Evolutionary conservation across 306 rosid genomes (phyloP), one percentile per base, ranked within the genome.

Genomic region (Oxytropis ochrocephala): DNA sequence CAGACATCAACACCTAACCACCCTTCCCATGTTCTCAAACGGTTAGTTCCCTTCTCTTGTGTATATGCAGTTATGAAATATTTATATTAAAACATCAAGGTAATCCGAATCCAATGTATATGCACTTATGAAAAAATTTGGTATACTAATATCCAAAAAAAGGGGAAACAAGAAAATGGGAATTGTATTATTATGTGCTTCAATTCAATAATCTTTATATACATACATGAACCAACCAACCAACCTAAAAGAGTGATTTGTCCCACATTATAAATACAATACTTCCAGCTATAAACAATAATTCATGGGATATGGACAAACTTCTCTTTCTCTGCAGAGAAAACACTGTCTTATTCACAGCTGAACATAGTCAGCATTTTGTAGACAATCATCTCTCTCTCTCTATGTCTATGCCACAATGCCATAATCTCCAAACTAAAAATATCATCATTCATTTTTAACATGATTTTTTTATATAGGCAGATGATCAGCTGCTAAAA

Each of bases 11-110:
- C 48, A 63, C 35, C n/a, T 39, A 35, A 36, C 42, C 1, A 35
- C 42, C 68, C 64, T 47, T 61, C 82, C 78, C 82, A 83, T 68
- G 85, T 76, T 84, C 88, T 74, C 70, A 32, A 5, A 67, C 83
- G 76, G 79, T 59, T 5, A n/a, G n/a, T n/a, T n/a, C n/a, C n/a
- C 43, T 44, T 54, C 69, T 8, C 6, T 11, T 8, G 8, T 47
- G n/a, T n/a, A n/a, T n/a, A n/a, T n/a, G n/a, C n/a, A n/a, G n/a
- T n/a, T n/a, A n/a, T n/a, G n/a, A n/a, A n/a, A n/a, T n/a, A n/a
- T n/a, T n/a, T n/a, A 46, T 46, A 21, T 21, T 21, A 21, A 21
- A 21, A 21, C 1, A 21, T 7, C 51, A n/a, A 13, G 19, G 14
- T 27, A 54, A 54, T 5, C 30, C n/a, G 17, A 16, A 4, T 60